These are phyloP conservation scores for Aspergillus sp. DNA, from an alignment of 2,329 filamentous ascomycete genomes.

Conservation along the genomic window DNA sequence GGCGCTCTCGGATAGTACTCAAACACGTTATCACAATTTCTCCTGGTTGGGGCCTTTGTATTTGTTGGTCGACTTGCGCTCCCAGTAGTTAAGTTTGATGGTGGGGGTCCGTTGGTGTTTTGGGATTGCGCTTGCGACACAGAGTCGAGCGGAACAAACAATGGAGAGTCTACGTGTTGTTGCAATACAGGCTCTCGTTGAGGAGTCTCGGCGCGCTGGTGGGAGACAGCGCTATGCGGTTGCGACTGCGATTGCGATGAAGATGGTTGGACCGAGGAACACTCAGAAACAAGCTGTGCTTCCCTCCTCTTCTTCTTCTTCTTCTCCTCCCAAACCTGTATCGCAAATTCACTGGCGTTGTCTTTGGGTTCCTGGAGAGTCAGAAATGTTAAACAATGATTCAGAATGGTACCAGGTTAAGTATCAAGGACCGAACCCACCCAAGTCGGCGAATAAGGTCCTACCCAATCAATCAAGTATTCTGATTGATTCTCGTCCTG, in stretches of 20 bases:
- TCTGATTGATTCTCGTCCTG: constrained; percentile 34
- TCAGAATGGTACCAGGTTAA: background rate
- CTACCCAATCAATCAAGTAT: constrained; percentile 43
- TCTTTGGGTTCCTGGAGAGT: constrained; percentile 34
- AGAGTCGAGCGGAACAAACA: constrained; percentile 18
- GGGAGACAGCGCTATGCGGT: background rate
- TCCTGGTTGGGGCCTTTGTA: background rate
- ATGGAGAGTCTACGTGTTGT: constrained; percentile 14
- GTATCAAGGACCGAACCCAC: constrained; percentile 25
- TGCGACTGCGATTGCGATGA: background rate
- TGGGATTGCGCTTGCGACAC: constrained; percentile 2
- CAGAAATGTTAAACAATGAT: constrained; percentile 10
- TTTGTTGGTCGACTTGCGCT: background rate
- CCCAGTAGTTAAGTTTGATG: background rate
- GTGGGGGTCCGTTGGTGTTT: background rate
- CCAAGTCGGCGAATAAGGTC: constrained; percentile 38
- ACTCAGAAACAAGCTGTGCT: constrained; percentile 1
- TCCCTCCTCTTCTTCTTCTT: constrained; percentile 27
- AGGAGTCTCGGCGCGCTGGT: constrained; percentile 2
- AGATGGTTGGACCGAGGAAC: constrained; percentile 8
- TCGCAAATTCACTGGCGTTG: constrained; percentile 32
- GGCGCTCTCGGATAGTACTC: constrained; percentile 11
- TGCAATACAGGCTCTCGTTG: background rate
- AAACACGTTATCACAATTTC: constrained; percentile 7
- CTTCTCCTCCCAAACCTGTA: constrained; percentile 31